Base-by-base conservation (phyloP, 345 rosid genomes). In the Bruguiera gymnorhiza region DNA sequence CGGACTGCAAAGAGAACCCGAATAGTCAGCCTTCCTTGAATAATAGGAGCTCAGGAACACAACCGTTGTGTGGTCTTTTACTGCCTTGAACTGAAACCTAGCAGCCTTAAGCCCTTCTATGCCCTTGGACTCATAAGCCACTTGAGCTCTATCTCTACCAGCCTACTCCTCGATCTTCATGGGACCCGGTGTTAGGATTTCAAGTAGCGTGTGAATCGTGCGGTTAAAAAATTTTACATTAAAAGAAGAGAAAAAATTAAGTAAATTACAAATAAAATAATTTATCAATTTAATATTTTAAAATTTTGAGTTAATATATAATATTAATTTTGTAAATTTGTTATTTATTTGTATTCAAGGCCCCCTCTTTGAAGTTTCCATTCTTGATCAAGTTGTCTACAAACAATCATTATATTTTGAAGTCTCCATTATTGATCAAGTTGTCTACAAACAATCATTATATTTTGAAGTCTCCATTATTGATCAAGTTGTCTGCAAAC, bases 1-100 rank as follows among this genome's bases (percentile, higher is more conserved):
- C 3, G 96, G 96, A 16, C 97, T 93, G 46, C 97, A 92, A 1
- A 92, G 83, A 16, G 93, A 84, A 11, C 92, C 93, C 8, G 88
- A 82, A 77, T 85, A 73, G 71, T 88, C 92, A 20, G 71, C 83
- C 64, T 70, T 86, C 87, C 81, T 89, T 67, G 75, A 70, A 62
- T 89, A 89, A 73, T 68, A 83, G 2, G 96, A 83, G 87, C 96
- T 88, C 8, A 78, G 68, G 83, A 92, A 88, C 76, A 77, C 82
- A 48, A 92, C 72, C 26, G 90, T 79, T 0, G 96, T 88, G 70
- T 73, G 87, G 0, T 56, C 46, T 11, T 86, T 73, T 10, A 76
- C 68, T 3, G 92, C 97, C 72, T 62, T 79, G 75, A 92, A 88
- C 71, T n/a, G 52, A 9, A 89, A 83, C 62, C 48, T 69, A 30